Conservation (phyloP, 768 basidiomycete genomes). For the Suillus placidus region DNA sequence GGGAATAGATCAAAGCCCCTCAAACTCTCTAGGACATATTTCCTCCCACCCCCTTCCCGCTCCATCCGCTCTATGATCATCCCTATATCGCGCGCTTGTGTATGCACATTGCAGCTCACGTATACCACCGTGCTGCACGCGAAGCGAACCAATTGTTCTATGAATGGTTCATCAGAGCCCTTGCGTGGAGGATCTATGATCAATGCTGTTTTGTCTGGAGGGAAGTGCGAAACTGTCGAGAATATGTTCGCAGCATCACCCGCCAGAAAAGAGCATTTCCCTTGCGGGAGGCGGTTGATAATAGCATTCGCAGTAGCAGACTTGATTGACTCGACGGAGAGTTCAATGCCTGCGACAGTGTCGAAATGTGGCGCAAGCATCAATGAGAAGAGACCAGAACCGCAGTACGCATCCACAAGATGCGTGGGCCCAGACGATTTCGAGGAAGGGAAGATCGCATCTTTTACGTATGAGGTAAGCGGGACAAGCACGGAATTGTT, state of each 20-base stretch:
- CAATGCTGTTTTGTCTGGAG: constrained; percentile 64
- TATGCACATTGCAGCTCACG: constrained; percentile 95
- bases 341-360: constrained; percentile 86
- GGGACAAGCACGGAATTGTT: constrained; percentile 91
- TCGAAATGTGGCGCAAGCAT: constrained; percentile 75
- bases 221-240: constrained; percentile 62
- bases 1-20: constrained; percentile 95
- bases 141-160: constrained; percentile 77
- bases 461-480: constrained; percentile 80
- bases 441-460: constrained; percentile 59
- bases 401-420: constrained; percentile 95
- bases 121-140: constrained; percentile 75
- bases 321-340: constrained; percentile 71
- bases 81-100: constrained; percentile 87
- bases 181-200: constrained; percentile 93
- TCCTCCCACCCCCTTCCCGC: constrained; percentile 41
- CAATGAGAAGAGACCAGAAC: constrained; percentile 86
- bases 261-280: constrained; percentile 66
- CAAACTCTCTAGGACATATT: constrained; percentile 81
- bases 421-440: constrained; percentile 56
- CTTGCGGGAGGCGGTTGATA: constrained; percentile 59
- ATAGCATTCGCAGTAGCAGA: constrained; percentile 66
- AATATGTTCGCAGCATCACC: constrained; percentile 93
- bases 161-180: constrained; percentile 82
- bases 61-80: constrained; percentile 56